phyloP scores from a whole-genome alignment of 768 basidiomycete species.

The Atractiella rhizophila region DNA sequence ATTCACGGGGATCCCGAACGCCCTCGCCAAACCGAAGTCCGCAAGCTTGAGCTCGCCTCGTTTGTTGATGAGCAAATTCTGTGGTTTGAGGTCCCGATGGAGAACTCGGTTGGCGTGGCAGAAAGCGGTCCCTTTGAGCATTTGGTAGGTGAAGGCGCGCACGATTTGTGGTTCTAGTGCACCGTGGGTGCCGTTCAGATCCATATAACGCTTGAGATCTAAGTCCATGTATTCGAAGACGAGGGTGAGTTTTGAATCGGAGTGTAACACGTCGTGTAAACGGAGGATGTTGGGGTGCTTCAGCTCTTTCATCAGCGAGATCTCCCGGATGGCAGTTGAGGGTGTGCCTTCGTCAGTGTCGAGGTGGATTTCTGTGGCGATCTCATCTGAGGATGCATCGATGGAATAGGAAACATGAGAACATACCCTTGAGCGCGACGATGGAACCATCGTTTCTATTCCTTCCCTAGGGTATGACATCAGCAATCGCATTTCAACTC shows the following conservation, averaged over 20 bases:
- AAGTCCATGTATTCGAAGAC: slow-evolving; percentile 98
- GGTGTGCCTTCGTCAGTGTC: slow-evolving; percentile 99
- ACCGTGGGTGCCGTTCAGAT: slow-evolving; percentile 82
- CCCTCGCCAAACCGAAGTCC: slow-evolving; percentile 89
- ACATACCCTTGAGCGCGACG: slow-evolving; percentile 82
- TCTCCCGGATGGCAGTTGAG: slow-evolving; percentile 93
- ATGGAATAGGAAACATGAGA: no score
- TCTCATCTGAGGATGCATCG: no score
- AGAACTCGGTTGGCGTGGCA: slow-evolving; percentile 96
- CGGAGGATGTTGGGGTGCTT: slow-evolving; percentile 97
- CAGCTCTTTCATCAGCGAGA: slow-evolving; percentile 96
- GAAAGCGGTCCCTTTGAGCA: slow-evolving; percentile 88
- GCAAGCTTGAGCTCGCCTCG: slow-evolving; percentile 92
- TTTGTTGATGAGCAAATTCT: slow-evolving; percentile 89
- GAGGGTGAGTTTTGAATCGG: slow-evolving; percentile 88
- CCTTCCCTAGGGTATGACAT: slow-evolving; percentile 35
- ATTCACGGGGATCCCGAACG: slow-evolving; percentile 95
- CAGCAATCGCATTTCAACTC: background rate
- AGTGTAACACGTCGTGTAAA: slow-evolving; percentile 94
- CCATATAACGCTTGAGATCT: slow-evolving; percentile 97
- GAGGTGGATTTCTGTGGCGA: slow-evolving; percentile 93
- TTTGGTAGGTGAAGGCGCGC: slow-evolving; percentile 91
- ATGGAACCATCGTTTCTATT: slow-evolving; percentile 91
- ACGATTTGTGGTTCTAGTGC: slow-evolving; percentile 60
- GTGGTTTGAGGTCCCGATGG: slow-evolving; percentile 92